Percentiles rank a stretch among this genome's conserved stretches.
Conservation (phyloP, 768 basidiomycete genomes). For the Chalciporus piperatus region DNA sequence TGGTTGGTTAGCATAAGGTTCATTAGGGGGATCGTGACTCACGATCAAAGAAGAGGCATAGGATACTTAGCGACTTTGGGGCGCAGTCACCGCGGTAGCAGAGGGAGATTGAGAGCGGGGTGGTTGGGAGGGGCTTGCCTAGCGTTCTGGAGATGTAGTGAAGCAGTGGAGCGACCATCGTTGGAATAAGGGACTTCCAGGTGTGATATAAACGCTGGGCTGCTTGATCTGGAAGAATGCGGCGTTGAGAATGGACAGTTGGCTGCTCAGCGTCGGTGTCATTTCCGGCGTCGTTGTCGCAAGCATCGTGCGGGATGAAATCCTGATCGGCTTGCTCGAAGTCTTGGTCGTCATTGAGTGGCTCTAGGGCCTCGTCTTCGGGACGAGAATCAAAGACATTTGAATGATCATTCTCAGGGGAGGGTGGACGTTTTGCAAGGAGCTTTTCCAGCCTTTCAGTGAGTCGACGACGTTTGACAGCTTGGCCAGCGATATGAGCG, state of each 20-base stretch:
- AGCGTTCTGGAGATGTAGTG: not conserved
- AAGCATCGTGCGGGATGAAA: not conserved
- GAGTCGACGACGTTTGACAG: not conserved
- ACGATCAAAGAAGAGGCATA: slow-evolving; percentile 3
- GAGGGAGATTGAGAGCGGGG: not conserved
- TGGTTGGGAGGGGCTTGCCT: not conserved
- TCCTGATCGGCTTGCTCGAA: too few relatives aligned
- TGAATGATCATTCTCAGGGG: not conserved
- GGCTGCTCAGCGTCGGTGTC: not conserved
- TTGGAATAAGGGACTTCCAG: slow-evolving; percentile 5
- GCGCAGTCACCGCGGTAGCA: not conserved
- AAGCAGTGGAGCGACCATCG: not conserved
- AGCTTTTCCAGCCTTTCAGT: not conserved
- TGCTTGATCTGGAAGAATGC: not conserved
- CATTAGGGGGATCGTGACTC: not conserved
- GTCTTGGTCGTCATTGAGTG: too few relatives aligned
- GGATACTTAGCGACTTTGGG: not conserved
- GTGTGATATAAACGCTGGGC: not conserved
- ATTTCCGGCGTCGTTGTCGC: not conserved
- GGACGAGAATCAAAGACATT: not conserved
- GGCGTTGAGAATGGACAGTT: not conserved
- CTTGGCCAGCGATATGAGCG: not conserved
- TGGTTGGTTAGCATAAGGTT: not conserved
- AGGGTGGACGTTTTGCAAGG: not conserved
- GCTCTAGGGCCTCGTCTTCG: too few relatives aligned